Base-by-base conservation (phyloP, 805 yeast genomes). In the Pichia thaimueangensis region DNA sequence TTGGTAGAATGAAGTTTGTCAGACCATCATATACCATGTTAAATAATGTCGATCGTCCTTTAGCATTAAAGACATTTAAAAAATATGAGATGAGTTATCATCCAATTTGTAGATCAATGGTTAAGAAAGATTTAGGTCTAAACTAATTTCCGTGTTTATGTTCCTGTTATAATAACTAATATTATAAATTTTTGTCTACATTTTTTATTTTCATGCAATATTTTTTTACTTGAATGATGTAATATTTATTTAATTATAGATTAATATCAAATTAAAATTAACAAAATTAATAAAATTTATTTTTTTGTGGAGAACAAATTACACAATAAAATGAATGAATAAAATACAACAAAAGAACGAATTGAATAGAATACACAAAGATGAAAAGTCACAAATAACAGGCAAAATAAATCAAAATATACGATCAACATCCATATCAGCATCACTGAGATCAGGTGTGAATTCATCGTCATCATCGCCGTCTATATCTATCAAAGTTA, bases 1-100 rank as follows among this genome's bases (percentile, higher is more conserved):
- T 88, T 19, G 96, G 96, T 17, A 76, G 96, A 69, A 88, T 88
- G 96, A 88, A 88, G 67, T 88, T 81, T 57, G 95, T 86, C 21
- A 75, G 96, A 62, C 95, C 96, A 24, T 86, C 93, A 4, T 87
- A 78, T 64, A 71, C 77, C 35, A 64, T 80, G 47, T 68, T 88
- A 48, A 74, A 77, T 55, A 55, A 64, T 6, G 91, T 81, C 20
- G 83, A 85, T 60, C 75, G 74, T 34, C 67, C 70, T 13, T 67
- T 81, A 49, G 96, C 96, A 0, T 54, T 80, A 12, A 57, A 56
- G 4, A 85, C 89, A 5, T 88, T 84, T 64, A 65, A 66, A 37
- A 72, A 72, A 58, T 72, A 70, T 56, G 76, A 79, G 58, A 57
- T 58, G 20, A 67, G 71, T 37, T 88, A 87, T 59, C 96, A 88